A percentile compares a stretch with the other conserved stretches of the same genome.
Evolutionary conservation across 2,329 filamentous ascomycete genomes (phyloP).

Genomic region (Aspergillus puulaauensis): DNA sequence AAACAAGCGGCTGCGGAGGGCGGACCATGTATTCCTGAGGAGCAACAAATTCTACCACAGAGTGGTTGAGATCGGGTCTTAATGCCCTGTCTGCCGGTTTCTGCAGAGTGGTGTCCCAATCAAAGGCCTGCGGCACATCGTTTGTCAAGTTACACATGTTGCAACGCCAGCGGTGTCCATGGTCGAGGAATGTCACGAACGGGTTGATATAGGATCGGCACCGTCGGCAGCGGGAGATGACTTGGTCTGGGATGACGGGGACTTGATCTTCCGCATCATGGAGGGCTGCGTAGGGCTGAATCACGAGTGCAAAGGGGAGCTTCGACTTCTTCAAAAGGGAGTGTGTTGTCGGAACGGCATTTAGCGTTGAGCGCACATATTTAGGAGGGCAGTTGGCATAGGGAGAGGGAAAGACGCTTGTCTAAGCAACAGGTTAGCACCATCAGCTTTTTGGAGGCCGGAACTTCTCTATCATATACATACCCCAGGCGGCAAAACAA

Average conservation of each 20-base stretch:
- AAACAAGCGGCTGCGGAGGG: conserved; percentile 90
- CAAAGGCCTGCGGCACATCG: conserved; percentile 97
- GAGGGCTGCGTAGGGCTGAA: conserved; percentile 90
- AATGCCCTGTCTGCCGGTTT: conserved; percentile 92
- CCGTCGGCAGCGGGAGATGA: conserved; percentile 93
- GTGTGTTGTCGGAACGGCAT: conserved; percentile 88
- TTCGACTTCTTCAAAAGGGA: conserved; percentile 95
- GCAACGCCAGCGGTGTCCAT: conserved; percentile 96
- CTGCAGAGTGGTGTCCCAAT: conserved; percentile 92
- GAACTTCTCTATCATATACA: conserved; percentile 39
- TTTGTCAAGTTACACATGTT: conserved; percentile 99
- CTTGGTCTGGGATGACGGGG: conserved; percentile 91
- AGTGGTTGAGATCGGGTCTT: conserved; percentile 86
- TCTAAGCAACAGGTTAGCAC: conserved; percentile 56
- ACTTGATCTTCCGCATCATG: conserved; percentile 91
- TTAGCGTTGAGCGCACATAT: conserved; percentile 93
- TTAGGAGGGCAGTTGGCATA: conserved; percentile 88
- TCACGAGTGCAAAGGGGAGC: conserved; percentile 90
- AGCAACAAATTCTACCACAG: conserved; percentile 96
- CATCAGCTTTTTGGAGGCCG: background rate
- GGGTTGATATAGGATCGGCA: conserved; percentile 98
- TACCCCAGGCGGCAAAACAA: conserved; percentile 89
- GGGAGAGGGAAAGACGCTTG: conserved; percentile 86
- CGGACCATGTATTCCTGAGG: conserved; percentile 99
- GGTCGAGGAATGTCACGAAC: conserved; percentile 92